Base-by-base conservation (phyloP, 2,329 filamentous ascomycete species). In the Phymatotrichopsis omnivora region DNA sequence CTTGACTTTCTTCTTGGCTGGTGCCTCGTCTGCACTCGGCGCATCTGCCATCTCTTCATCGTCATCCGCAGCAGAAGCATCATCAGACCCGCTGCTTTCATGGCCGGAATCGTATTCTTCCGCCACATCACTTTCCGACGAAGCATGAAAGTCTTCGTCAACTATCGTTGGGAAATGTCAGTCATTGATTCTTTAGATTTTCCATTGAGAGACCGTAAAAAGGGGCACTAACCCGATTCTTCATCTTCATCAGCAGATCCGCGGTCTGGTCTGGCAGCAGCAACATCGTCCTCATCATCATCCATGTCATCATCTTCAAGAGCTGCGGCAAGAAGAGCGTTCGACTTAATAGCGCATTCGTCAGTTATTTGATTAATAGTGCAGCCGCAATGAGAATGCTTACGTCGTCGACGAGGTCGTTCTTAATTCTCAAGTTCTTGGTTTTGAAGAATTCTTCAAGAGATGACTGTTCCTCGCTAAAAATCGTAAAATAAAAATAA, bases 401-500 rank as follows among this genome's bases (percentile, higher is more conserved):
- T 62, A 85, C 82, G 58, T 98, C 91, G 62, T 95, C 91, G 52
- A 93, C 82, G 69, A 98, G 95, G 67, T 98, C 91, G 64, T 98
- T 98, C 78, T 95, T 96, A 46, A 93, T 87, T 43, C 89, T 84
- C 60, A 98, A 75, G 51, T 81, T 83, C 72, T 96, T 96, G 57
- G 85, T 76, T 67, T 93, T 91, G 75, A 98, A 95, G 69, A 98
- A 98, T 57, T 82, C 80, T 65, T 98, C 91, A n/a, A 98, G 75
- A 5, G 85, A 84, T 67, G 91, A 84, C 65, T 96, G 85, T 63
- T 98, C 91, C 68, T 98, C 91, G 58, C 73, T 74, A 44, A 47
- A 27, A 12, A 32, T 17, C 28, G 28, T 52, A 60, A 52, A 62
- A 56, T 60, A 54, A 59, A 57, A 47, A 14, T 34, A 12, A 16